Evolutionary conservation across 2,329 filamentous ascomycete genomes (phyloP).

Genomic region (Epichloe scottii): DNA sequence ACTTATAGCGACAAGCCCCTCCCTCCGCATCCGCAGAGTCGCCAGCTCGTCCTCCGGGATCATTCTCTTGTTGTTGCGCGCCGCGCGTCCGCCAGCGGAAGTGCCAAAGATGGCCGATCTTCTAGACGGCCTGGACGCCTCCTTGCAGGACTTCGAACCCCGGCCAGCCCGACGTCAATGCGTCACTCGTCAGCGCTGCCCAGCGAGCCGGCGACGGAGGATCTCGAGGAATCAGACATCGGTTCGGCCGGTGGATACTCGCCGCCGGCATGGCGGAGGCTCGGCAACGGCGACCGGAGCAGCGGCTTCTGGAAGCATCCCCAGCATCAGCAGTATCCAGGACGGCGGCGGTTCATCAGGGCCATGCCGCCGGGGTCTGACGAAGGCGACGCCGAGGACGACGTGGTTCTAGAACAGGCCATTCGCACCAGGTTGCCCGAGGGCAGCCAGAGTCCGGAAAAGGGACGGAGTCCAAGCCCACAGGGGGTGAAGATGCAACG

Average conservation of each 20-base stretch:
- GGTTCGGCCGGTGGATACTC: constrained; percentile 44
- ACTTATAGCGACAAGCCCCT: constrained; percentile 16
- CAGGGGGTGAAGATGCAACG: constrained; percentile 29
- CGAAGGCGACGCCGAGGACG: constrained; percentile 15
- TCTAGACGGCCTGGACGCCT: constrained; percentile 35
- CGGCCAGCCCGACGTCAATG: constrained; percentile 24
- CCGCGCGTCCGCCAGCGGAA: background rate
- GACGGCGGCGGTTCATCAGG: constrained; percentile 4
- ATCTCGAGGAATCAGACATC: constrained; percentile 32
- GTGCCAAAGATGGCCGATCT: constrained; percentile 19
- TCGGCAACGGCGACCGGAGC: constrained; percentile 45
- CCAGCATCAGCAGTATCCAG: constrained; percentile 2
- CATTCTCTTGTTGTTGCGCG: constrained; percentile 18
- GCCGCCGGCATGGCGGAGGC: constrained; percentile 47
- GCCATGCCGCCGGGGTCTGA: constrained; percentile 17
- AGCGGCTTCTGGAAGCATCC: constrained; percentile 42
- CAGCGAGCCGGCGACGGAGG: constrained; percentile 24
- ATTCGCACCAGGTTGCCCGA: constrained; percentile 41
- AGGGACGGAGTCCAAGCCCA: constrained; percentile 33
- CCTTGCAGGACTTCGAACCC: constrained; percentile 43
- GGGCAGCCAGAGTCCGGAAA: constrained; percentile 44
- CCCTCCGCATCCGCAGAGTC: constrained; percentile 13
- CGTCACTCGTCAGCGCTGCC: constrained; percentile 20
- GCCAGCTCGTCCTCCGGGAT: constrained; percentile 20
- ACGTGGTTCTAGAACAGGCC: constrained; percentile 36